Conservation (phyloP, 306 rosid species). For the Crotalaria pallida region DNA sequence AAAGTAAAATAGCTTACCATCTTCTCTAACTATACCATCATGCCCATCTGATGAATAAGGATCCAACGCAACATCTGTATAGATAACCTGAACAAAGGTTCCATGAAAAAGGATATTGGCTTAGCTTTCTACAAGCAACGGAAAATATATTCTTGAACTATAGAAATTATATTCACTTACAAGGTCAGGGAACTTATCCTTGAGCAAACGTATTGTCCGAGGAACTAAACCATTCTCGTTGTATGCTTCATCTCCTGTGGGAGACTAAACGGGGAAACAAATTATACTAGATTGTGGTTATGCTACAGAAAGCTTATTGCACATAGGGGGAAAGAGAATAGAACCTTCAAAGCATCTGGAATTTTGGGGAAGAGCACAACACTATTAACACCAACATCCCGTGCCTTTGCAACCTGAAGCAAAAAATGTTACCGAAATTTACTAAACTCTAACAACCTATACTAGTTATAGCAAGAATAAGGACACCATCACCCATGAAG, state of each 20-base stretch:
- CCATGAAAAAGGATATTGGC: neutral
- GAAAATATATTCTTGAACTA: slow-evolving; percentile 10
- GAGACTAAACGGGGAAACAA: slow-evolving; percentile 39
- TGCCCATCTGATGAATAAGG: slow-evolving; percentile 98
- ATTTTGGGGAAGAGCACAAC: slow-evolving; percentile 90
- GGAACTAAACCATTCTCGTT: slow-evolving; percentile 88
- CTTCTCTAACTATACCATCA: slow-evolving; percentile 95
- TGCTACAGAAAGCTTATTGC: slow-evolving; percentile 4
- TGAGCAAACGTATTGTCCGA: slow-evolving; percentile 78
- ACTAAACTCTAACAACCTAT: neutral
- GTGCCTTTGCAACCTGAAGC: slow-evolving; percentile 79
- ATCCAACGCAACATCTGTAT: slow-evolving; percentile 96
- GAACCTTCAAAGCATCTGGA: slow-evolving; percentile 91
- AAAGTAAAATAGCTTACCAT: slow-evolving; percentile 61
- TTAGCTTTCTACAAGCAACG: slow-evolving; percentile 12
- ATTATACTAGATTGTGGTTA: slow-evolving; percentile 19
- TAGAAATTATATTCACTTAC: slow-evolving; percentile 43
- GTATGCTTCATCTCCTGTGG: slow-evolving; percentile 91
- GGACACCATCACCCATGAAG: neutral
- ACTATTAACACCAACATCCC: slow-evolving; percentile 89
- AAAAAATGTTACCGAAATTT: slow-evolving; percentile 25
- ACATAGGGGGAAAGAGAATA: slow-evolving; percentile 14
- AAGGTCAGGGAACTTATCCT: slow-evolving; percentile 90
- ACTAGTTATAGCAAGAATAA: neutral
- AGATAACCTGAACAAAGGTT: slow-evolving; percentile 56